These are phyloP conservation scores for Fusarium beomiforme DNA, from an alignment of 2,329 filamentous ascomycete genomes.

Conservation along the genomic window DNA sequence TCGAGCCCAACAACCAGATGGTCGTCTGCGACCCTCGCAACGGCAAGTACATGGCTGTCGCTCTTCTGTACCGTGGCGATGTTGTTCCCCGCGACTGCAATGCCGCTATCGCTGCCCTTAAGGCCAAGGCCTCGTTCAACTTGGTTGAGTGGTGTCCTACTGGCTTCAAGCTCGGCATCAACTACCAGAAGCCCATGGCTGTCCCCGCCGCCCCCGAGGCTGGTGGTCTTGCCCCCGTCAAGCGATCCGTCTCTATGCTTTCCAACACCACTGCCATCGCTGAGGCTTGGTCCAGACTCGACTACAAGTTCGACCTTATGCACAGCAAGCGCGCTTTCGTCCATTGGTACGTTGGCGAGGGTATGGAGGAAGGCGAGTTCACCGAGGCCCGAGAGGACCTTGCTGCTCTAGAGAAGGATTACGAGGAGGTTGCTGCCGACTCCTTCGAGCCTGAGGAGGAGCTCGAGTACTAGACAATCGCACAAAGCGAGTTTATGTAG, in stretches of 20 bases:
- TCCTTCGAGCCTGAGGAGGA: slow-evolving; percentile 71
- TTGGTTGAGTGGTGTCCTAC: slow-evolving; percentile 80
- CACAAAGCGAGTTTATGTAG: slow-evolving; percentile 25
- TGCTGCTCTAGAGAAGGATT: slow-evolving; percentile 86
- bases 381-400: slow-evolving; percentile 87
- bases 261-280: slow-evolving; percentile 80
- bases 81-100: slow-evolving; percentile 77
- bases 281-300: slow-evolving; percentile 77
- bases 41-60: slow-evolving; percentile 81
- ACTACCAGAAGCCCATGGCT: slow-evolving; percentile 74
- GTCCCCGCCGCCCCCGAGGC: slow-evolving; percentile 64
- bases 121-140: slow-evolving; percentile 78
- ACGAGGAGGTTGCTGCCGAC: slow-evolving; percentile 84
- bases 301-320: slow-evolving; percentile 82
- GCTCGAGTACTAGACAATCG: slow-evolving; percentile 77
- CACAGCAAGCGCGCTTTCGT: slow-evolving; percentile 82
- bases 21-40: slow-evolving; percentile 79
- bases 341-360: slow-evolving; percentile 86
- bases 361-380: slow-evolving; percentile 94
- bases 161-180: slow-evolving; percentile 80
- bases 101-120: slow-evolving; percentile 72
- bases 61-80: slow-evolving; percentile 77
- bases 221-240: slow-evolving; percentile 69
- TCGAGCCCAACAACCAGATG: slow-evolving; percentile 84
- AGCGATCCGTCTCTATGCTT: slow-evolving; percentile 75